Base-by-base conservation (phyloP, 78 protist species). In the Dictyostelium firmibasis region DNA sequence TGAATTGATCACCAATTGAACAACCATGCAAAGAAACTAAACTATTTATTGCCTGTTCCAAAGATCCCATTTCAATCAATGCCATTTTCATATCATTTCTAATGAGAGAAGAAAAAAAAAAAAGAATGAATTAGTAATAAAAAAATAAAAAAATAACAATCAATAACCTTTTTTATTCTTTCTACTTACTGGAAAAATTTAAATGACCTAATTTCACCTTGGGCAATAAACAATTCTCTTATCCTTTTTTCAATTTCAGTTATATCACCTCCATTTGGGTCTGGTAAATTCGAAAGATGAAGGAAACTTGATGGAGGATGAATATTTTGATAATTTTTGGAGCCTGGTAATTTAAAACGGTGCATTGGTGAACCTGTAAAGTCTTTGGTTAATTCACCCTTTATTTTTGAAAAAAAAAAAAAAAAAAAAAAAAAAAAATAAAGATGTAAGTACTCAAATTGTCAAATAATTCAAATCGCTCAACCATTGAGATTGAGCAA, bases 261-360 rank as follows among this genome's bases (percentile, higher is more conserved):
- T 4, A 18, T 76, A 27, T 38, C 41, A 29, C 38, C 38, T 8
- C 31, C 35, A 11, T 27, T 69, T 36, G 29, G 27, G 25, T 77
- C 62, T 16, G 97, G 93, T n/a, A 96, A 38, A 76, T 96, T 96
- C 50, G 91, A 76, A 74, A 96, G 62, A 78, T 96, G 97, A 14
- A 96, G 81, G 7, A 64, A 85, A 31, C 18, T 14, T 4, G 89
- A 82, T n/a, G 97, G 97, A 36, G 97, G 96, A 69, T 81, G 92
- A 23, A 96, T 96, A 60, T 96, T 83, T 31, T 43, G 88, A 31
- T 82, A 92, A 60, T 96, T 96, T 53, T 96, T 96, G 25, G 96
- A 92, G 8, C 96, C 93, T 35, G 91, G 92, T 77, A 78, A 43
- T 74, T 86, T 92, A 76, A 91, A 92, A 31, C 96, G 35, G 41